A percentile compares a stretch with the other conserved stretches of the same genome.
Conservation (phyloP, 2,329 filamentous ascomycete species). For the Ascosphaera apis region DNA sequence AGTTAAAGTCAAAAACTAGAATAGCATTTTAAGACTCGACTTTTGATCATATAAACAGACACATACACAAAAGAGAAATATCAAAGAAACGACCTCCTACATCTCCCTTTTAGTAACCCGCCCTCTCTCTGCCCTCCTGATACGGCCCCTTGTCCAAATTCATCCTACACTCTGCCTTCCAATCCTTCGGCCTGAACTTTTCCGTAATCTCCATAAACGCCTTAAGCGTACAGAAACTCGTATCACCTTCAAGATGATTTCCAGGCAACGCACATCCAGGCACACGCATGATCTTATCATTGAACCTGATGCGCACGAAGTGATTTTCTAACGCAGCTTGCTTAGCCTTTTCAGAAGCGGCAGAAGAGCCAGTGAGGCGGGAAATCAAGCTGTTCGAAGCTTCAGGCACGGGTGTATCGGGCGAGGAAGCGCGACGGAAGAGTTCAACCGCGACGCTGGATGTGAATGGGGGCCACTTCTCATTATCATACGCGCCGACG, state of each 20-base stretch:
- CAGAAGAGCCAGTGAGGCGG: constrained; percentile 5
- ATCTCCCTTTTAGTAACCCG: too few species aligned
- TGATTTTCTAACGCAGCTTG: constrained; percentile 37
- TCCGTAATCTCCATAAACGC: constrained; percentile 88
- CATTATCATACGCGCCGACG: constrained; percentile 51
- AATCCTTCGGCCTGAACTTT: constrained; percentile 63
- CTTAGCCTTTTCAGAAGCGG: constrained; percentile 29
- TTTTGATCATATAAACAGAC: too few species aligned
- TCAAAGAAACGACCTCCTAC: too few species aligned
- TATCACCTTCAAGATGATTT: constrained; percentile 69
- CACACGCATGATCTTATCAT: constrained; percentile 58
- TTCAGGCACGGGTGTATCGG: constrained; percentile 7
- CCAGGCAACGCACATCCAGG: constrained; percentile 55
- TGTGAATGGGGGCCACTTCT: constrained; percentile 78
- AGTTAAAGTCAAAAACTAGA: too few species aligned
- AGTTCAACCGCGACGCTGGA: constrained; percentile 80
- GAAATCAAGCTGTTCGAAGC: constrained; percentile 5
- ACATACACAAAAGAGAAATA: too few species aligned
- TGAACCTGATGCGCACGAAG: constrained; percentile 79
- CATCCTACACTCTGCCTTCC: constrained; percentile 39
- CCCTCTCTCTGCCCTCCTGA: constrained; percentile 18
- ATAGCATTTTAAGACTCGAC: too few species aligned
- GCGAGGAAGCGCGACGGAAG: constrained; percentile 29
- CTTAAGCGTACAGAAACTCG: constrained; percentile 72
- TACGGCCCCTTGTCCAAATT: constrained; percentile 33